phyloP scores from a whole-genome alignment of 331 rosid genomes.

The Erythrophleum ivorense region DNA sequence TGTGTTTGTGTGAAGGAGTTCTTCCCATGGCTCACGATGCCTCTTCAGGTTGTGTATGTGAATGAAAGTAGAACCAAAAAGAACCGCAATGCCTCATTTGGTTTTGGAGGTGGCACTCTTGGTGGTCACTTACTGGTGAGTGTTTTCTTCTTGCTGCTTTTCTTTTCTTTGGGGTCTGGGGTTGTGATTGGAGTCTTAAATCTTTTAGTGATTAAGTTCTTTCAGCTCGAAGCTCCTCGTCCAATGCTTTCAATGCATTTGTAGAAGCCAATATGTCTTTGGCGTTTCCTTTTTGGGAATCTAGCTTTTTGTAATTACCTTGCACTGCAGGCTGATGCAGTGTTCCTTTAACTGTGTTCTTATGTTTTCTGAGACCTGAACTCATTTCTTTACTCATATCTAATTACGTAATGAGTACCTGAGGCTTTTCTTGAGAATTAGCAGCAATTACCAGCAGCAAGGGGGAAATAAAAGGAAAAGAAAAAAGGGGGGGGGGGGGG shows the following conservation, averaged over 20 bases:
- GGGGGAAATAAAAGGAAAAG: too few relatives aligned
- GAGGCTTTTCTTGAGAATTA: conserved; percentile 4
- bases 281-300: not conserved
- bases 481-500: too few relatives aligned
- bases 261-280: conserved; percentile 3
- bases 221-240: not conserved
- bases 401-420: not conserved
- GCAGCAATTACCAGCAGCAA: not conserved
- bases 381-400: not conserved
- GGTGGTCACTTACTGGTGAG: conserved; percentile 92
- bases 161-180: not conserved
- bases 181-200: not conserved
- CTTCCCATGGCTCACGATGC: conserved; percentile 93
- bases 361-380: conserved; percentile 11
- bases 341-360: not conserved
- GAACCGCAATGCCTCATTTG: conserved; percentile 58
- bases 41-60: conserved; percentile 90
- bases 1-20: conserved; percentile 90
- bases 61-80: conserved; percentile 55
- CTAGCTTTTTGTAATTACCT: not conserved
- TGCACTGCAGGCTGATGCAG: not conserved
- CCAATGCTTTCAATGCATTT: not conserved
- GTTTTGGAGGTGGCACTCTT: conserved; percentile 93
- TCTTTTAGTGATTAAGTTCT: not conserved
- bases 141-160: conserved; percentile 27